phyloP scores from a whole-genome alignment of 2,329 filamentous ascomycete species.

The Penicillium sp. region DNA sequence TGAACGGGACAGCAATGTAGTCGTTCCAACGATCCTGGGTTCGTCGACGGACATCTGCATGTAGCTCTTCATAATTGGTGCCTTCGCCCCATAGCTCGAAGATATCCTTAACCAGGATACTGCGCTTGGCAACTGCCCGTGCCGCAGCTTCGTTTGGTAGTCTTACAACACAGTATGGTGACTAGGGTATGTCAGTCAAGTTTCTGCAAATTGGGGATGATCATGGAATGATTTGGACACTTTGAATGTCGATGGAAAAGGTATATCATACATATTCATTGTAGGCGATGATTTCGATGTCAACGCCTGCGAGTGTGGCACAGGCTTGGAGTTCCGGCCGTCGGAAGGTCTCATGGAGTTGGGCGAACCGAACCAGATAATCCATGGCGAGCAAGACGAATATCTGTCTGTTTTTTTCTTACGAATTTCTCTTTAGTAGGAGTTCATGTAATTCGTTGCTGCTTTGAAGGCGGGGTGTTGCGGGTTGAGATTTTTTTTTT shows the following conservation, averaged over 20 bases:
- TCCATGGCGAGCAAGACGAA: constrained; percentile 50
- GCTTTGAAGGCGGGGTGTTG: constrained; percentile 18
- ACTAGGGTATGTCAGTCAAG: constrained; percentile 51
- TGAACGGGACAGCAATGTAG: constrained; percentile 69
- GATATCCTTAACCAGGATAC: constrained; percentile 77
- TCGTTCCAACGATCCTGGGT: constrained; percentile 64
- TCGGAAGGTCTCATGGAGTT: constrained; percentile 88
- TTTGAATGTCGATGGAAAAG: constrained; percentile 3
- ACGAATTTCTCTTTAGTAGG: background rate
- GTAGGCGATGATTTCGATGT: constrained; percentile 74
- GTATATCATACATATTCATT: constrained; percentile 62
- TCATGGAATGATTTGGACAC: background rate
- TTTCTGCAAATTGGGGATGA: constrained; percentile 15
- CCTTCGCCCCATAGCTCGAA: constrained; percentile 87
- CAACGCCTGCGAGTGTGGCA: constrained; percentile 64
- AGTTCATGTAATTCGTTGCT: constrained; percentile 2
- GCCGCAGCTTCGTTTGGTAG: constrained; percentile 66
- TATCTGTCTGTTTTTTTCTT: background rate
- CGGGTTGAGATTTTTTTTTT: constrained; percentile 13
- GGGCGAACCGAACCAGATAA: constrained; percentile 85
- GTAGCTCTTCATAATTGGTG: constrained; percentile 63
- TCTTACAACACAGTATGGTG: constrained; percentile 77
- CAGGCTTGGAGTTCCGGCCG: constrained; percentile 79
- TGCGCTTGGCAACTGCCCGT: constrained; percentile 65
- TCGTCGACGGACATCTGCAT: constrained; percentile 59